Percentiles rank a stretch among this genome's conserved stretches.
Evolutionary conservation across 768 basidiomycete species (phyloP).

Genomic region (Xerocomellus intermedius): DNA sequence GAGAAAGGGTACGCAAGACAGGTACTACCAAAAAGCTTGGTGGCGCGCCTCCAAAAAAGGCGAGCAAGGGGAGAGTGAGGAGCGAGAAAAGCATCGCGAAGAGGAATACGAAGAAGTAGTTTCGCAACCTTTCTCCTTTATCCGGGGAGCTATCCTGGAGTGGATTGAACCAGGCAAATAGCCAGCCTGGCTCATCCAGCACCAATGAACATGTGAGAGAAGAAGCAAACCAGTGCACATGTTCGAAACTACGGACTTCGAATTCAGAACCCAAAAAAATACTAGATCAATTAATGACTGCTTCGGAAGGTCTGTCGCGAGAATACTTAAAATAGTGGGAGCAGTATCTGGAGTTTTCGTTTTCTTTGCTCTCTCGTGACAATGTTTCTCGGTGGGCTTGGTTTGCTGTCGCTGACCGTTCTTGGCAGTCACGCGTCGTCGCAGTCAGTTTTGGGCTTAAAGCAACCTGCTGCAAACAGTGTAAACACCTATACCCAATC

Average conservation of each 20-base stretch:
- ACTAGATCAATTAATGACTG: no score
- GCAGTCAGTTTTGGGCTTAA: conserved; percentile 21
- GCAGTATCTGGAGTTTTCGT: no score
- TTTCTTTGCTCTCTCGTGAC: not conserved
- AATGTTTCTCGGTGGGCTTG: conserved; percentile 14
- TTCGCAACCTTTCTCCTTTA: not conserved
- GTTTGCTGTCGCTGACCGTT: conserved; percentile 17
- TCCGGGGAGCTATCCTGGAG: no score
- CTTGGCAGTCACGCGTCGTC: conserved; percentile 12
- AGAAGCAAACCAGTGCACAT: not conserved
- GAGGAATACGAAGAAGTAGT: conserved; percentile 58
- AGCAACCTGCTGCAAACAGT: not conserved
- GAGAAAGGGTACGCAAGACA: conserved; percentile 49
- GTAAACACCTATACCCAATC: conserved; percentile 1
- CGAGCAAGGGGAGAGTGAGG: conserved; percentile 46
- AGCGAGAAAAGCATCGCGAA: conserved; percentile 54
- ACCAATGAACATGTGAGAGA: not conserved
- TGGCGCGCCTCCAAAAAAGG: conserved; percentile 20
- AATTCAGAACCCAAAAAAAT: no score
- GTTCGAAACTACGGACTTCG: no score
- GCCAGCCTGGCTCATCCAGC: no score
- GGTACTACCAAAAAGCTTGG: conserved; percentile 23
- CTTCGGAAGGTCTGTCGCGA: no score
- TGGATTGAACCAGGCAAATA: not conserved
- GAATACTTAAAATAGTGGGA: conserved; percentile 6